Evolutionary conservation across 257 asterid genomes (phyloP), one percentile per base, ranked within the genome.

Genomic region (Vinca minor): DNA sequence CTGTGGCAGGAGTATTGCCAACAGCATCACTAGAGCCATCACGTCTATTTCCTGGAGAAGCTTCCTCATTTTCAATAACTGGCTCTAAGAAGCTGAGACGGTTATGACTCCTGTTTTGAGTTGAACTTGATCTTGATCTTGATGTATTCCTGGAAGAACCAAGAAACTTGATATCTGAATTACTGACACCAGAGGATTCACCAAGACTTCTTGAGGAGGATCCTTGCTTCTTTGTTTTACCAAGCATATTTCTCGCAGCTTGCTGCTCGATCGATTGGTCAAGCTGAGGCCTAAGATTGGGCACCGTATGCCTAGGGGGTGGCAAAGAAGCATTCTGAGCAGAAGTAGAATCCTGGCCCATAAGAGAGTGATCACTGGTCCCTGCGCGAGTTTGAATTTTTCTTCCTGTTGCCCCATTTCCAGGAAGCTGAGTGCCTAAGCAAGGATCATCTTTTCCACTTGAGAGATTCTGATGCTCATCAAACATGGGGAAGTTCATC

Each of bases 161-260:
- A 68, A 83, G 78, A 59, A 69, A 58, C 64, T 79, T 52, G 50
- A 77, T 66, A n/a, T 83, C 96, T 65, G 76, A 70, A 68, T 79
- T 81, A 73, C 73, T 76, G 61, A 71, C 74, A 63, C 86, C 66
- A 46, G 95, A 88, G 74, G 85, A 78, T 71, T 83, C 87, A 63
- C 76, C 87, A 62, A 47, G 45, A 62, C 65, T 71, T 47, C 79
- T 78, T 62, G 79, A 81, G 56, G 76, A 55, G 59, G 85, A 70
- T 69, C 78, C 87, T 49, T 76, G 85, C 71, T 69, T 88, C 74
- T 76, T 85, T 78, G 89, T 82, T 77, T 81, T 87, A 62, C 70
- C 56, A 62, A 64, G 71, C 3, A 75, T 45, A 62, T 41, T 69
- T 61, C 78, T 52, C 55, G 83, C 69, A 52, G 82, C 62, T 57